Evolutionary conservation across 345 rosid species (phyloP), one percentile per base, ranked within the genome.

Genomic region (Durio zibethinus): DNA sequence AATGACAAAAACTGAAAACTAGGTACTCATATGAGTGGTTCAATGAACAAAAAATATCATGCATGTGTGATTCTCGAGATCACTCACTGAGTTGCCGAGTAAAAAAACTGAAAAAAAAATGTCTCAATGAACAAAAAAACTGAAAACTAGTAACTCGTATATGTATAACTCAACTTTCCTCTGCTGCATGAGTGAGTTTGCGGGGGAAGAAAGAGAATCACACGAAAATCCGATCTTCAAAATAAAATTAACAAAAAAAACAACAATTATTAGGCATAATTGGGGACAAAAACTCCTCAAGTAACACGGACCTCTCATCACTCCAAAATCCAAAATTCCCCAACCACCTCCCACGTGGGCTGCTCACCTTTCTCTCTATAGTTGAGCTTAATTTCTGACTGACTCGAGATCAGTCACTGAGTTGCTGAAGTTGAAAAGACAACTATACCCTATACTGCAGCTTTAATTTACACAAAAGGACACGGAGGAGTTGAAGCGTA

Each of bases 231-330:
- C 21, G 2, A 70, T 47, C 2, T 68, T 20, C 35, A 16, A 54
- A 52, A 53, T 1, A 48, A 33, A 21, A 36, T n/a, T n/a, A n/a
- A n/a, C n/a, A n/a, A n/a, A n/a, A n/a, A n/a, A n/a, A n/a, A n/a
- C n/a, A 35, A 29, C 18, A 21, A 61, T 73, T 35, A 73, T 53
- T 25, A 9, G 1, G 29, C 20, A 25, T 47, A 23, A 48, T 47
- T 70, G 56, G 57, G 40, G 74, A 70, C 59, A 70, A 48, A 70
- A 14, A 70, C 48, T 70, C 74, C 38, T 45, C 29, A n/a, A 47
- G 74, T 70, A 70, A 70, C 74, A 73, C 57, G 76, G 76, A 31
- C 48, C 31, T 14, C 43, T 40, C 54, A 25, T 43, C 14, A 21
- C 18, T 54, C 53, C 16, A 25, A 47, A 70, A 25, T 45, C 53